Conservation (phyloP, 2,329 filamentous ascomycete genomes). For the Aspergillus brasiliensis region DNA sequence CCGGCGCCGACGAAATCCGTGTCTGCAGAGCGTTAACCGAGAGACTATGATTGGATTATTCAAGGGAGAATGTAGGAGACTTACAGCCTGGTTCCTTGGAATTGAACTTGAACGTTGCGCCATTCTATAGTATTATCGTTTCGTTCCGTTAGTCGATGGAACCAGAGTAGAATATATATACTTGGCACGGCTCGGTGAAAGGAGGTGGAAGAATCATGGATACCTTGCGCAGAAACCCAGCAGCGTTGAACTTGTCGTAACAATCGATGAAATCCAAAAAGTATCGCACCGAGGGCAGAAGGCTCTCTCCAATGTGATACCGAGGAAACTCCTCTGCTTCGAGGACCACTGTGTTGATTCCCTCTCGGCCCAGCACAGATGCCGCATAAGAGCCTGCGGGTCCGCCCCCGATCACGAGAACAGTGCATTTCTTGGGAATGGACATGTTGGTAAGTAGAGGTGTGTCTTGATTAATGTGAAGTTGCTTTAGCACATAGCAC, state of each 20-base stretch:
- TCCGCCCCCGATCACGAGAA: slow-evolving; percentile 35
- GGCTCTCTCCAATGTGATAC: slow-evolving; percentile 39
- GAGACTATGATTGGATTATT: not conserved
- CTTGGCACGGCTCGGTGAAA: not conserved
- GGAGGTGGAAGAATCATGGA: not conserved
- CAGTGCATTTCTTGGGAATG: slow-evolving; percentile 33
- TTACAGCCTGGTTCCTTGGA: not conserved
- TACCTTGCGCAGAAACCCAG: slow-evolving; percentile 3
- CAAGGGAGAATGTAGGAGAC: not conserved
- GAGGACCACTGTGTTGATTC: slow-evolving; percentile 46
- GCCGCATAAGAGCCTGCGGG: slow-evolving; percentile 48
- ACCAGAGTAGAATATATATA: too few relatives aligned
- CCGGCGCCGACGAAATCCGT: slow-evolving; percentile 29
- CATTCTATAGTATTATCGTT: not conserved
- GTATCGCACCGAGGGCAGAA: slow-evolving; percentile 41
- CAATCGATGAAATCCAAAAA: slow-evolving; percentile 31
- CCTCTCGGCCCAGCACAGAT: slow-evolving; percentile 47
- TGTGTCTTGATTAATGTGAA: too few relatives aligned
- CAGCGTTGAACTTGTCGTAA: not conserved
- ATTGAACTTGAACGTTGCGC: slow-evolving; percentile 1
- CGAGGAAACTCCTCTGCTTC: slow-evolving; percentile 49
- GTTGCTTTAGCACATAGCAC: too few relatives aligned
- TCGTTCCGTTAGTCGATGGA: not conserved
- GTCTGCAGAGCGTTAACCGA: not conserved
- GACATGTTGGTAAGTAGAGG: not conserved